A percentile compares a stretch with the other conserved stretches of the same genome.
phyloP scores from a whole-genome alignment of 2,329 filamentous ascomycete genomes.

The Fusarium nematophilum region DNA sequence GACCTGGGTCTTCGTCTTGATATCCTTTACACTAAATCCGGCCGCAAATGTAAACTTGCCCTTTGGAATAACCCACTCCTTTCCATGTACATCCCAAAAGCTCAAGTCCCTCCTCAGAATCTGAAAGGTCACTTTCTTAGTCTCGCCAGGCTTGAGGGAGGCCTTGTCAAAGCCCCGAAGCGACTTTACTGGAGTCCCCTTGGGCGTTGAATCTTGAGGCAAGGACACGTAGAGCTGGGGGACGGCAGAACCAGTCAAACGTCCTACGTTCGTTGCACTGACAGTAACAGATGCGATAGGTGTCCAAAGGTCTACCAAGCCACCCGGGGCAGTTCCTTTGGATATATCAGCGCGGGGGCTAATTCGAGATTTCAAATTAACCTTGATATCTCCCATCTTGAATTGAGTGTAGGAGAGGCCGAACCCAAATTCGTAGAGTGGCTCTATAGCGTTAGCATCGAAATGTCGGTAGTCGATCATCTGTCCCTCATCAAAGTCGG shows the following conservation, averaged over 20 bases:
- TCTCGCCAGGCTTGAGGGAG: neutral
- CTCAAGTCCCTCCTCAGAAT: neutral
- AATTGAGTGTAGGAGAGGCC: conserved; percentile 69
- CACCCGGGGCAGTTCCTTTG: neutral
- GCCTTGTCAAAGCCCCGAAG: conserved; percentile 61
- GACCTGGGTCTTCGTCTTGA: too few species aligned
- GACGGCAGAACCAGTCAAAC: conserved; percentile 57
- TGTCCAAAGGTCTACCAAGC: neutral
- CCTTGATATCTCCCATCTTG: conserved; percentile 46
- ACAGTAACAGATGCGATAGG: neutral
- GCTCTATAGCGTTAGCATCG: conserved; percentile 59
- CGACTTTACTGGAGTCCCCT: conserved; percentile 51
- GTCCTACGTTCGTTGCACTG: neutral
- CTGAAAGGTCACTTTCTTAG: neutral
- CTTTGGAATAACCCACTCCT: neutral
- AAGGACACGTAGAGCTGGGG: conserved; percentile 62
- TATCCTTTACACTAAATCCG: neutral
- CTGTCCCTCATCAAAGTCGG: conserved; percentile 63
- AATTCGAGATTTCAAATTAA: neutral
- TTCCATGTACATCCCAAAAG: neutral
- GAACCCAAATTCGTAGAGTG: conserved; percentile 67
- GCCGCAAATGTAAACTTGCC: neutral
- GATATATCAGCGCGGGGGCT: neutral
- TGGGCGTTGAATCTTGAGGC: conserved; percentile 41
- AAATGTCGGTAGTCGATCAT: conserved; percentile 51